Percentiles rank a stretch among this genome's conserved stretches.
Conservation (phyloP, 306 rosid genomes). For the Quercus agrifolia region DNA sequence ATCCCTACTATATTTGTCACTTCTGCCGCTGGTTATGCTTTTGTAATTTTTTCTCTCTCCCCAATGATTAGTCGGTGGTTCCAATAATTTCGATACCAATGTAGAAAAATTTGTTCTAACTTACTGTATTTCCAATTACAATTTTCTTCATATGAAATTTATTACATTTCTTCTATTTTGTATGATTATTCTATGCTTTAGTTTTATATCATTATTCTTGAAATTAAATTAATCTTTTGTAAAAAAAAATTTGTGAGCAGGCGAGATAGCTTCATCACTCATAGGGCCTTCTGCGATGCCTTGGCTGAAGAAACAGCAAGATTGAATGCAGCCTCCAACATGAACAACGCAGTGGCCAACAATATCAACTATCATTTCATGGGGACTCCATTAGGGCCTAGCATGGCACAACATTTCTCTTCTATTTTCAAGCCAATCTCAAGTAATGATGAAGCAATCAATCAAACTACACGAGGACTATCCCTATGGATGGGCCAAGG, state of each 20-base stretch:
- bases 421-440: slow-evolving; percentile 64
- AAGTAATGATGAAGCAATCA: slow-evolving; percentile 19
- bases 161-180: not conserved
- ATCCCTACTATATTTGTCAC: not conserved
- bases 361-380: slow-evolving; percentile 49
- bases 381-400: slow-evolving; percentile 33
- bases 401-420: slow-evolving; percentile 45
- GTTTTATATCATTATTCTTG: not conserved
- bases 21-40: not conserved
- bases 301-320: slow-evolving; percentile 94
- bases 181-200: not conserved
- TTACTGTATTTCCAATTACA: not conserved
- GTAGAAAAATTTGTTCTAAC: too few species aligned
- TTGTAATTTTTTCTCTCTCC: not conserved
- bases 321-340: slow-evolving; percentile 58
- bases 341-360: slow-evolving; percentile 26
- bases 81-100: too few species aligned
- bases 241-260: slow-evolving; percentile 33
- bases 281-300: slow-evolving; percentile 90
- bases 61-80: too few species aligned
- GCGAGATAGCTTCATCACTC: slow-evolving; percentile 92
- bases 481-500: slow-evolving; percentile 57
- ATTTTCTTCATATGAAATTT: not conserved
- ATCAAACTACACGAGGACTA: slow-evolving; percentile 37
- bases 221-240: not conserved